These are phyloP conservation scores for Pyricularia pennisetigena DNA, from an alignment of 2,329 filamentous ascomycete genomes.

Conservation along the genomic window DNA sequence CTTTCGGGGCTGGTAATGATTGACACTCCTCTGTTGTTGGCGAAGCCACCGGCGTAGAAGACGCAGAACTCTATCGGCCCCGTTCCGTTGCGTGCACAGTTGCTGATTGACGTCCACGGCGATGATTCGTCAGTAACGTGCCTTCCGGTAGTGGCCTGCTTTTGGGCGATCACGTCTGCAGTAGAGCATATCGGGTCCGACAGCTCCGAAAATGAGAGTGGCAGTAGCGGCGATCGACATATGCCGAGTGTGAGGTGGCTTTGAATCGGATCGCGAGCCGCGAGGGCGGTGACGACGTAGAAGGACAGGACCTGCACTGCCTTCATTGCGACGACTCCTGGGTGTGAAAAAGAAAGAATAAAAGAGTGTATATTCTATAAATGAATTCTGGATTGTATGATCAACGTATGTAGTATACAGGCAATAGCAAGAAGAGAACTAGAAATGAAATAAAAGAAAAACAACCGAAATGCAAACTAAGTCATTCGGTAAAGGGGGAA, in stretches of 20 bases:
- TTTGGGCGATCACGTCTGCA: background rate
- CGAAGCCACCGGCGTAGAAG: constrained; percentile 24
- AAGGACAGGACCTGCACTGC: background rate
- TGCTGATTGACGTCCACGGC: constrained; percentile 15
- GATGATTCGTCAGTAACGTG: background rate
- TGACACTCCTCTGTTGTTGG: constrained; percentile 25
- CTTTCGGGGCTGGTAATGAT: constrained; percentile 24
- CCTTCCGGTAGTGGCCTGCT: constrained; percentile 3
- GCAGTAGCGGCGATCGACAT: constrained; percentile 5
- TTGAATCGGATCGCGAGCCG: constrained; percentile 6
- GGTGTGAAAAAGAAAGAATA: background rate
- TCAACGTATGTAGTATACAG: background rate
- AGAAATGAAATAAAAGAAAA: background rate
- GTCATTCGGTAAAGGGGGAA: background rate
- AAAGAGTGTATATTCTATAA: background rate
- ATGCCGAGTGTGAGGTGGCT: constrained; percentile 7
- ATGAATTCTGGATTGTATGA: background rate
- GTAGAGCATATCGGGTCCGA: constrained; percentile 6
- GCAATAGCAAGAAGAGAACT: background rate
- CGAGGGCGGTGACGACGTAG: background rate
- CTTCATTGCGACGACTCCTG: constrained; percentile 5
- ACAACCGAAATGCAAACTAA: background rate
- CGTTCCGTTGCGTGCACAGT: constrained; percentile 16
- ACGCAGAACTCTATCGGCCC: constrained; percentile 20
- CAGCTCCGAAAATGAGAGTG: background rate